Conservation (phyloP, 2,329 filamentous ascomycete genomes). For the Diaporthe citrichinensis region DNA sequence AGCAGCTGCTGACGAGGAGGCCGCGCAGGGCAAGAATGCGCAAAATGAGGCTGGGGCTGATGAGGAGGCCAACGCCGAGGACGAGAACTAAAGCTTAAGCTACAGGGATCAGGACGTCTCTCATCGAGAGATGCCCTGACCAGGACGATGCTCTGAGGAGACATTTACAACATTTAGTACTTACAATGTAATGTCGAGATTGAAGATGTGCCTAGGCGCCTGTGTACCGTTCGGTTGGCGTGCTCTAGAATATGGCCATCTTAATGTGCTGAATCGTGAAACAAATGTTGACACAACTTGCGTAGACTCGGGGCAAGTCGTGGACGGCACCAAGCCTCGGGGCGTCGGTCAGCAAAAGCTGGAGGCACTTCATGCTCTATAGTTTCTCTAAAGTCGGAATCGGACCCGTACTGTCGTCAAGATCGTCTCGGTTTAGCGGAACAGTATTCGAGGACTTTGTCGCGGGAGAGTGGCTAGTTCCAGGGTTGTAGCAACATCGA, state of each 20-base stretch:
- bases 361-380: neutral
- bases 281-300: neutral
- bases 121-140: neutral
- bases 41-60: neutral
- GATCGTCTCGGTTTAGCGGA: neutral
- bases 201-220: neutral
- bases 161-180: neutral
- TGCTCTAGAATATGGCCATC: neutral
- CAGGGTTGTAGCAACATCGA: neutral
- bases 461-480: no score
- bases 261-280: neutral
- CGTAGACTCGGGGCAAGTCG: neutral
- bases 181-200: conserved; percentile 11
- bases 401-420: neutral
- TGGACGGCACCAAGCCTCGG: neutral
- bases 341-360: neutral
- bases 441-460: no score
- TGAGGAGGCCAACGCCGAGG: neutral
- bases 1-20: neutral
- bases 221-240: neutral
- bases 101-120: neutral
- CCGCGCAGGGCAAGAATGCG: conserved; percentile 1
- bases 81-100: neutral
- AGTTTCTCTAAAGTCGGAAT: neutral
- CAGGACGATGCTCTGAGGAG: neutral